These are phyloP conservation scores for Boletellus ananiceps DNA, from an alignment of 768 basidiomycete species.

Conservation along the genomic window DNA sequence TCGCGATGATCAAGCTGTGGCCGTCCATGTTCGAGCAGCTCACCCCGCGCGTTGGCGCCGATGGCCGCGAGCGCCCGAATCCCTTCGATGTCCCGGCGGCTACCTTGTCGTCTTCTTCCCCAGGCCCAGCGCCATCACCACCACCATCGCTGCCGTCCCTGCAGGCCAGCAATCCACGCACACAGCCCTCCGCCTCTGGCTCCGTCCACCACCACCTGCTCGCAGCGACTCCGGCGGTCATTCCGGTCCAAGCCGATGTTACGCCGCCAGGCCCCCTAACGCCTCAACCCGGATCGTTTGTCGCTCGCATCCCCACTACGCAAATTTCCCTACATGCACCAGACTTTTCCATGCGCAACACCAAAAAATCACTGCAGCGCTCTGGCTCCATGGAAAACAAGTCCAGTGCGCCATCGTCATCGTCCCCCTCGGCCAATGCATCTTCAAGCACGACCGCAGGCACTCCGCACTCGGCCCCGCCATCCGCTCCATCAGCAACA, in stretches of 20 bases:
- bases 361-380: constrained; percentile 34
- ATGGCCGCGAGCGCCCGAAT: constrained; percentile 46
- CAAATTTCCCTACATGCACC: constrained; percentile 81
- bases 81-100: constrained; percentile 53
- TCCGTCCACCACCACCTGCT: constrained; percentile 28
- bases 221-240: constrained; percentile 14
- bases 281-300: constrained; percentile 44
- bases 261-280: constrained; percentile 45
- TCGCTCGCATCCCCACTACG: constrained; percentile 51
- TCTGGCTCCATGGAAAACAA: constrained; percentile 34
- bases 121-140: constrained; percentile 9
- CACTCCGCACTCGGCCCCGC: constrained; percentile 23
- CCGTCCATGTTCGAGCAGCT: constrained; percentile 50
- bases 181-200: constrained; percentile 13
- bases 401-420: constrained; percentile 38
- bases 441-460: constrained; percentile 25
- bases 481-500: constrained; percentile 30
- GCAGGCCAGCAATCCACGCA: constrained; percentile 4
- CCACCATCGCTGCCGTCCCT: background rate
- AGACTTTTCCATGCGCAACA: constrained; percentile 74
- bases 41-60: constrained; percentile 51
- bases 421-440: constrained; percentile 36
- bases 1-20: constrained; percentile 68
- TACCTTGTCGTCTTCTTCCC: constrained; percentile 3
- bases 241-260: constrained; percentile 30